A percentile compares a stretch with the other conserved stretches of the same genome.
Conservation (phyloP, 352 stramenopile species). For the Phytophthora chlamydospora region DNA sequence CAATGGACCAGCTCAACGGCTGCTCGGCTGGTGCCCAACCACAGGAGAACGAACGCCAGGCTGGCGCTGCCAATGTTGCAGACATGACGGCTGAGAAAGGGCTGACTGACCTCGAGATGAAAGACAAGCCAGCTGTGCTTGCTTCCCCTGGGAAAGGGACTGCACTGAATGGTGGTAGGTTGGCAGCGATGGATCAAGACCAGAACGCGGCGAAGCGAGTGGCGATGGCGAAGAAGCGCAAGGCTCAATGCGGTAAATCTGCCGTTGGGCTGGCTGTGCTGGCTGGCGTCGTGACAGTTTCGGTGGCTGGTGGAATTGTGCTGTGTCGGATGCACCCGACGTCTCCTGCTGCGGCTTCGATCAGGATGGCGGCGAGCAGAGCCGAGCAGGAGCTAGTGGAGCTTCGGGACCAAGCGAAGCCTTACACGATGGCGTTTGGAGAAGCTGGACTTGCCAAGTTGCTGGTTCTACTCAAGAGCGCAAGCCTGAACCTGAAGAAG, state of each 20-base stretch:
- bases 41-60: conserved; percentile 4
- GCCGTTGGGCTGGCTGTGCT: conserved; percentile 11
- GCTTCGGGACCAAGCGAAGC: neutral
- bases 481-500: conserved; percentile 12
- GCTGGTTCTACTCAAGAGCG: conserved; percentile 10
- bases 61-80: neutral
- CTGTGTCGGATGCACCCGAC: conserved; percentile 33
- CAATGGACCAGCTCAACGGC: conserved; percentile 1
- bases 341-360: conserved; percentile 26
- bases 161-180: conserved; percentile 5
- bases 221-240: conserved; percentile 29
- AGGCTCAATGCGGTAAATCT: conserved; percentile 22
- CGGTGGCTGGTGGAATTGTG: conserved; percentile 20
- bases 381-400: conserved; percentile 1
- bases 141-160: conserved; percentile 19
- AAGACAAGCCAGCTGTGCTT: conserved; percentile 3
- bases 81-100: conserved; percentile 16
- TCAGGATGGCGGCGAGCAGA: conserved; percentile 6
- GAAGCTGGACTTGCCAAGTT: conserved; percentile 1
- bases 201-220: conserved; percentile 5
- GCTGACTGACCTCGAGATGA: conserved; percentile 2
- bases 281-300: conserved; percentile 16
- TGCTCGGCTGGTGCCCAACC: neutral
- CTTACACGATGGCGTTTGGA: neutral
- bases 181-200: conserved; percentile 7